A percentile compares a stretch with the other conserved stretches of the same genome.
Evolutionary conservation across 441 rosid genomes (phyloP).

Genomic region (Gossypium trilobum): DNA sequence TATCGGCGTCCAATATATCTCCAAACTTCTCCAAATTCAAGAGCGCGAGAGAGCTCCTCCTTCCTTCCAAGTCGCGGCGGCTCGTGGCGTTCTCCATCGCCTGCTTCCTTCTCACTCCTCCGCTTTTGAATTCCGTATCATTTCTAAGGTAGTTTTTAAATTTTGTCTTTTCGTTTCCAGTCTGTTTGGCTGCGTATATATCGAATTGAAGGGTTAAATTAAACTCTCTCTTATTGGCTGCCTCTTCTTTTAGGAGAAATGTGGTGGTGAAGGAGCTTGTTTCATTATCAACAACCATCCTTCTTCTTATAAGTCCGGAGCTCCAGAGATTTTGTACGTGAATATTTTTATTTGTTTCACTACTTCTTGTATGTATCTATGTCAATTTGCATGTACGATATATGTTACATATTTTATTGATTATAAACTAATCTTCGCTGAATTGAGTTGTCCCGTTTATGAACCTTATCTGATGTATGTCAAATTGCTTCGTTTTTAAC

Average conservation of each 20-base stretch:
- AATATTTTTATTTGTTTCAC: neutral
- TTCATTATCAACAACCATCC: slow-evolving; percentile 46
- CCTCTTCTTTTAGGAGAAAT: slow-evolving; percentile 35
- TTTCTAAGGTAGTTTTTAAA: slow-evolving; percentile 34
- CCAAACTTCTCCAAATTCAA: slow-evolving; percentile 51
- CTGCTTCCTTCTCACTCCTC: slow-evolving; percentile 49
- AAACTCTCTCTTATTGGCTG: neutral
- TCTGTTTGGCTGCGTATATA: neutral
- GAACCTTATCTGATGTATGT: neutral
- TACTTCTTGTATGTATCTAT: neutral
- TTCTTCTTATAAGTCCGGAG: slow-evolving; percentile 16
- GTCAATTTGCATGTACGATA: neutral
- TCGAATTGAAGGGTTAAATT: neutral
- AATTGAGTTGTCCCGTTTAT: neutral
- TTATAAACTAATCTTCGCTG: neutral
- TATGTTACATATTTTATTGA: neutral
- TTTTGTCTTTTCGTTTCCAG: neutral
- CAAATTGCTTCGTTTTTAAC: neutral
- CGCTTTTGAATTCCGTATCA: slow-evolving; percentile 45
- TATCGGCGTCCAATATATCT: slow-evolving; percentile 49
- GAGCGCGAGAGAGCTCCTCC: slow-evolving; percentile 55
- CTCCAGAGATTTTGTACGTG: slow-evolving; percentile 52
- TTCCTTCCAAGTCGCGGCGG: slow-evolving; percentile 48
- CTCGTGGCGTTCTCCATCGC: slow-evolving; percentile 42
- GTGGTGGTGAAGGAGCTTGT: slow-evolving; percentile 51